Conservation (phyloP, 1,284 basidiomycete genomes). For the Hemileia vastatrix region DNA sequence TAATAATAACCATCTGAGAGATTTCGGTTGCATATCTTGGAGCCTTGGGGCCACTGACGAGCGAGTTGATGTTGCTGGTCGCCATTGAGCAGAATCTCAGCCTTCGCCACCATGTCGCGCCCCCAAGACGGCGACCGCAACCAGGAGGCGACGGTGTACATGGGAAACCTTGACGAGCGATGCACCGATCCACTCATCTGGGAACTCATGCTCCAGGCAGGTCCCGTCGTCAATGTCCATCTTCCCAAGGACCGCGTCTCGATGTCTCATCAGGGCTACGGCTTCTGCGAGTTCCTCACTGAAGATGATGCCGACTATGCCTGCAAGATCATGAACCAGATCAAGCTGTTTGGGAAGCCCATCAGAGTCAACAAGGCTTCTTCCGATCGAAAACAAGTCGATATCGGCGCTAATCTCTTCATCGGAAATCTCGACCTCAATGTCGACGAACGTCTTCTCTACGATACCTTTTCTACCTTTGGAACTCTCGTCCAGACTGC, state of each 20-base stretch:
- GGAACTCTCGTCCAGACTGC: conserved; percentile 87
- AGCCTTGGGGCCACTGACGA: not conserved
- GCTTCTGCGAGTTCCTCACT: conserved; percentile 96
- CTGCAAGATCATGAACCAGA: conserved; percentile 99
- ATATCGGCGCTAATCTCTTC: conserved; percentile 95
- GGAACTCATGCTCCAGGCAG: conserved; percentile 98
- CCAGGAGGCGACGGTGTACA: conserved; percentile 77
- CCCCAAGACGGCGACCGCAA: conserved; percentile 47
- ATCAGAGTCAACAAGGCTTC: conserved; percentile 96
- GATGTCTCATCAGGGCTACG: conserved; percentile 95
- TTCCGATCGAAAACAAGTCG: conserved; percentile 94
- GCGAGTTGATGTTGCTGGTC: not conserved
- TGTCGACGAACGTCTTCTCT: conserved; percentile 83
- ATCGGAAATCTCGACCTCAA: conserved; percentile 88
- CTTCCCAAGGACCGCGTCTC: conserved; percentile 99
- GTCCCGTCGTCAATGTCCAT: conserved; percentile 66
- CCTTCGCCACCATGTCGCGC: conserved; percentile 14
- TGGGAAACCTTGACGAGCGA: conserved; percentile 91
- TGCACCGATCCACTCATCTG: conserved; percentile 88
- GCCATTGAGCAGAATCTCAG: not conserved
- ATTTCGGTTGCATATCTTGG: conserved; percentile 65
- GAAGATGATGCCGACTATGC: conserved; percentile 98
- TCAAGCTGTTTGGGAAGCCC: conserved; percentile 96
- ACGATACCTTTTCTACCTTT: conserved; percentile 90
- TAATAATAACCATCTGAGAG: conserved; percentile 59